Base-by-base conservation (phyloP, 257 asterid species). In the Leonotis leonurus region DNA sequence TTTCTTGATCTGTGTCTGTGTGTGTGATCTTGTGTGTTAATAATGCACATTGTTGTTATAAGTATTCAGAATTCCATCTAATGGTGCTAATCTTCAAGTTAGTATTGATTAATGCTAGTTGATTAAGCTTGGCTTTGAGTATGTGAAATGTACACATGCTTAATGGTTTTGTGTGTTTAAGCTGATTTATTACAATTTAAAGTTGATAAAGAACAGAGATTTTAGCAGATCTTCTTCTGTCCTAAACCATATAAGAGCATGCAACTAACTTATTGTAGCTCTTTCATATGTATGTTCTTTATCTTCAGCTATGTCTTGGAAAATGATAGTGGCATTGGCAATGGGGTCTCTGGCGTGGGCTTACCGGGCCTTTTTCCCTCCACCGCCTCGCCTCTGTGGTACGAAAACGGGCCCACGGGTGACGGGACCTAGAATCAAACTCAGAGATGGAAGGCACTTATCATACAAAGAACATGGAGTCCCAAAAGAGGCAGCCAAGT, bases 391-490 rank as follows among this genome's bases (percentile, higher is more conserved):
- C 39, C 67, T 78, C 10, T 83, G 96, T 79, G 95, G 93, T 39
- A 83, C 90, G 20, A 73, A 43, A 0, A 77, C 71, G 2, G 88
- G 94, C 56, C 89, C 95, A 12, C 61, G 75, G 18, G n/a, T 84
- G 35, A 79, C 80, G 9, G 92, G 85, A 20, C 80, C 95, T n/a
- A 46, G 95, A 74, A 73, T 89, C 57, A 81, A 67, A 65, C 94
- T 89, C 33, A 78, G 92, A 59, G 90, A 87, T 56, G 94, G 97
- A 69, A 80, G 97, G 60, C 71, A 84, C 60, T 62, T 89, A 70
- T 84, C 95, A 16, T 89, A 89, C 58, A 82, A 70, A 74, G 97
- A 89, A 78, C 83, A 82, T 53, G 97, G 97, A 13, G 91, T 86
- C 20, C 80, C 89, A 50, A 84, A 75, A 71, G 87, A 82, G 25